A percentile compares a stretch with the other conserved stretches of the same genome.
Evolutionary conservation across 2,329 filamentous ascomycete species (phyloP).

Genomic region (Hansfordia pulvinata): DNA sequence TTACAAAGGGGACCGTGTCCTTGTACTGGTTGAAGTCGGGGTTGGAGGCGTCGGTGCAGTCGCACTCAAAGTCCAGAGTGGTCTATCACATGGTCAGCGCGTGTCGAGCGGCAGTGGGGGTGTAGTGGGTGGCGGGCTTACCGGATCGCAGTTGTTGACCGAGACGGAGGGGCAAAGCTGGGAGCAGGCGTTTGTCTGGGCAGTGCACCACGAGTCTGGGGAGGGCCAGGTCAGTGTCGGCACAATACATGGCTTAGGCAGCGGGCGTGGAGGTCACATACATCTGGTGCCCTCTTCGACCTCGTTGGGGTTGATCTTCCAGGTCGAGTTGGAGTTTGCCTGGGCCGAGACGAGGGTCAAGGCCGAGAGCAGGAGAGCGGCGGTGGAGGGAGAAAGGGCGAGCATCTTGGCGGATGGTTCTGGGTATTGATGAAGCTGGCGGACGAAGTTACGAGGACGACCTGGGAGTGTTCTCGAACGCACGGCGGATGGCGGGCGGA

Average conservation of each 20-base stretch:
- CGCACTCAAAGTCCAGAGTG: slow-evolving; percentile 32
- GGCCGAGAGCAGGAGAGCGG: slow-evolving; percentile 29
- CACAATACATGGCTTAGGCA: slow-evolving; percentile 1
- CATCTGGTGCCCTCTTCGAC: slow-evolving; percentile 22
- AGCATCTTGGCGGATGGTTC: slow-evolving; percentile 11
- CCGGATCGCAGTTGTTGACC: slow-evolving; percentile 30
- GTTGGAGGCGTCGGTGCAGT: slow-evolving; percentile 31
- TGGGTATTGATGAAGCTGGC: too few relatives aligned
- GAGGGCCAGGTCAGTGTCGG: slow-evolving; percentile 8
- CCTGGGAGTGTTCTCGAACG: too few relatives aligned
- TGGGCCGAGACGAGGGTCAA: slow-evolving; percentile 26
- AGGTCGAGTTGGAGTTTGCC: slow-evolving; percentile 24
- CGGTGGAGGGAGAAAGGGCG: slow-evolving; percentile 15
- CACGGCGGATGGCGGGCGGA: too few relatives aligned
- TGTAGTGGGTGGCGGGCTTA: slow-evolving; percentile 18
- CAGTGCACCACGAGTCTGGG: slow-evolving; percentile 36
- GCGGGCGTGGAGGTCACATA: slow-evolving; percentile 15
- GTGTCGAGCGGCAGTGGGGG: background rate
- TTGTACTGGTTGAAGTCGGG: slow-evolving; percentile 39
- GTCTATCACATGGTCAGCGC: slow-evolving; percentile 15
- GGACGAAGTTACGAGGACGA: too few relatives aligned
- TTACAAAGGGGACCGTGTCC: slow-evolving; percentile 27
- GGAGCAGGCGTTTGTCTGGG: slow-evolving; percentile 34
- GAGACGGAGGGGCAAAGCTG: slow-evolving; percentile 28
- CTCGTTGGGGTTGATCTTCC: slow-evolving; percentile 25